These are phyloP conservation scores for Saccharum officinarum DNA, from an alignment of 176 grass and related monocot genomes.

Conservation along the genomic window DNA sequence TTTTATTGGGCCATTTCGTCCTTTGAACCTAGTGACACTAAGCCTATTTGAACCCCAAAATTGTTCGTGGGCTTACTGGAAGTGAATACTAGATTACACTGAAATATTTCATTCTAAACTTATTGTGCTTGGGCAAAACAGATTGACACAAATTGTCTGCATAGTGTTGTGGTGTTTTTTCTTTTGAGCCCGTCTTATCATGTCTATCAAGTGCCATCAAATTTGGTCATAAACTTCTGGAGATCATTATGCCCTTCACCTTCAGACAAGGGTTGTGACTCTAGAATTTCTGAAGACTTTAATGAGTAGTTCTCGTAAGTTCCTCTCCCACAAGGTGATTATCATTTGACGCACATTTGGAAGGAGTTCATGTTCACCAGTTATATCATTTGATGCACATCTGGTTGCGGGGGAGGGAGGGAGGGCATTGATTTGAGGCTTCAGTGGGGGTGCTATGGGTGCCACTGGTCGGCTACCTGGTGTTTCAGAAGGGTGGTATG, in stretches of 20 bases:
- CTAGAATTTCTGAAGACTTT: background rate
- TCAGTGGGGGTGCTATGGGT: background rate
- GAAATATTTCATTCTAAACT: background rate
- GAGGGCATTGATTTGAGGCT: background rate
- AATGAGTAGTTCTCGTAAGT: background rate
- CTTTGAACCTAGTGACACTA: slow-evolving; percentile 14
- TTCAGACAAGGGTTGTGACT: background rate
- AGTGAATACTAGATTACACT: background rate
- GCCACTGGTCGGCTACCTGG: background rate
- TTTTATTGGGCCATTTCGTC: background rate
- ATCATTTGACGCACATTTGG: background rate
- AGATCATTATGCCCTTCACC: background rate
- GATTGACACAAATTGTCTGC: background rate
- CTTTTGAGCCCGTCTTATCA: background rate
- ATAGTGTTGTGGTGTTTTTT: background rate
- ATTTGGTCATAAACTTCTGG: background rate
- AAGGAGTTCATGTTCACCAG: background rate
- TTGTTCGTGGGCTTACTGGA: background rate
- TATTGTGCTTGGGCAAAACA: background rate
- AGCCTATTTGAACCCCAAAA: background rate
- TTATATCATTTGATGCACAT: background rate
- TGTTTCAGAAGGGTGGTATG: background rate
- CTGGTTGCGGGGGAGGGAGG: background rate
- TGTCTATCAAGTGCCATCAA: background rate
- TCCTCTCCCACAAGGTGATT: background rate